phyloP scores from a whole-genome alignment of 805 yeast genomes.

The Blastobotrys muscicola region DNA sequence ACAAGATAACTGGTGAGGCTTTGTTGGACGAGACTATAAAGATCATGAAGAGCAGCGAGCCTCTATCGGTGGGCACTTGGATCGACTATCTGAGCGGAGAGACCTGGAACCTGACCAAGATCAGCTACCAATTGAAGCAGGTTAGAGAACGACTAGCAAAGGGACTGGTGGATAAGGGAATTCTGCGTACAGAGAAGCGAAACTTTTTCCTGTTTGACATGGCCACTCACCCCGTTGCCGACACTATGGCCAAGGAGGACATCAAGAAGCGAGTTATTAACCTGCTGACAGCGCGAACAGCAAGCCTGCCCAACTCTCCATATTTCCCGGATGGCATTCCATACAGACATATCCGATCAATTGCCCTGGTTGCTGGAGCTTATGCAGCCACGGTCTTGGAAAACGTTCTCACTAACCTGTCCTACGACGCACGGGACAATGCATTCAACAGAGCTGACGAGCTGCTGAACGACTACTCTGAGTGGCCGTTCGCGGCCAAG shows the following conservation, averaged over 20 bases:
- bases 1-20: slow-evolving; percentile 87
- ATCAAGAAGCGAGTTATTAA: slow-evolving; percentile 63
- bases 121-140: slow-evolving; percentile 91
- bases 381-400: slow-evolving; percentile 96
- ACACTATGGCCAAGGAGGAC: slow-evolving; percentile 72
- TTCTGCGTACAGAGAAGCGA: slow-evolving; percentile 89
- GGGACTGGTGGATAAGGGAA: slow-evolving; percentile 95
- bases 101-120: slow-evolving; percentile 94
- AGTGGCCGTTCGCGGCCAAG: slow-evolving; percentile 67
- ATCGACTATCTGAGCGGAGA: slow-evolving; percentile 86
- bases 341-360: slow-evolving; percentile 63
- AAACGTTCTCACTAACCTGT: slow-evolving; percentile 61
- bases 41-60: slow-evolving; percentile 77
- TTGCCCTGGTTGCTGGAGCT: slow-evolving; percentile 77
- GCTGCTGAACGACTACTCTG: slow-evolving; percentile 67
- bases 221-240: slow-evolving; percentile 97
- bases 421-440: slow-evolving; percentile 81
- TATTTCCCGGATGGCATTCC: slow-evolving; percentile 63
- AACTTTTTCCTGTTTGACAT: slow-evolving; percentile 91
- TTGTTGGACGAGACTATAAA: slow-evolving; percentile 87
- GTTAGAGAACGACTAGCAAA: slow-evolving; percentile 94
- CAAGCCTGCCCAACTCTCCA: slow-evolving; percentile 43
- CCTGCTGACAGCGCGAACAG: slow-evolving; percentile 62
- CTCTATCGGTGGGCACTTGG: slow-evolving; percentile 80
- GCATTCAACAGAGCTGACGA: slow-evolving; percentile 96